These are phyloP conservation scores for Camelina neglecta DNA, from an alignment of 345 rosid genomes.

Conservation along the genomic window DNA sequence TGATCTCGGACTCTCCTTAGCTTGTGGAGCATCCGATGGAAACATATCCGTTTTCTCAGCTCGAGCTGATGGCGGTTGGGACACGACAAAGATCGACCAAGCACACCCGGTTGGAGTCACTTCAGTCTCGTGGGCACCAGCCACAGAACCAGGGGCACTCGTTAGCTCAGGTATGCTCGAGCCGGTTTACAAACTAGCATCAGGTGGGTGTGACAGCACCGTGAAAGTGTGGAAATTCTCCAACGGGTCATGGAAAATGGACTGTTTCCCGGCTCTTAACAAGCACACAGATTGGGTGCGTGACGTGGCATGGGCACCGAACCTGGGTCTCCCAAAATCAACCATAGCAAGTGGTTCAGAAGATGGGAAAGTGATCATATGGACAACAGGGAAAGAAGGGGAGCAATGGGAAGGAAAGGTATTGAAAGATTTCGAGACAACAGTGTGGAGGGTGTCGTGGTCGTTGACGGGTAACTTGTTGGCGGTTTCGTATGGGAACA, in stretches of 20 bases:
- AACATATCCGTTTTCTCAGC: constrained; percentile 62
- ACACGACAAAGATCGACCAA: constrained; percentile 59
- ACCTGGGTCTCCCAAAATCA: constrained; percentile 67
- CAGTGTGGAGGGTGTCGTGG: constrained; percentile 69
- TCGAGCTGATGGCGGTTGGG: constrained; percentile 67
- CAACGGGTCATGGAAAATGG: constrained; percentile 67
- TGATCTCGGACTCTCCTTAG: constrained; percentile 70
- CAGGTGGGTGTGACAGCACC: constrained; percentile 66
- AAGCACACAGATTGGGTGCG: constrained; percentile 71
- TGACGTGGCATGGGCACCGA: constrained; percentile 81
- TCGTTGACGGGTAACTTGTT: constrained; percentile 64
- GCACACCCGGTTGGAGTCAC: constrained; percentile 76
- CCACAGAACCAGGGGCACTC: constrained; percentile 61
- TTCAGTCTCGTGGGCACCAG: constrained; percentile 72
- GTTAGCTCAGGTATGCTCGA: constrained; percentile 57
- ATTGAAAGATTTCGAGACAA: constrained; percentile 65
- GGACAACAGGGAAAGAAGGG: constrained; percentile 64
- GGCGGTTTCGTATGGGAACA: constrained; percentile 65
- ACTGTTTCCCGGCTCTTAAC: constrained; percentile 63
- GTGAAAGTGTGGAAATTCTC: constrained; percentile 66
- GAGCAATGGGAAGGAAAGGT: constrained; percentile 66
- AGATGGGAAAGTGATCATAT: constrained; percentile 65
- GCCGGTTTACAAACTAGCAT: constrained; percentile 61
- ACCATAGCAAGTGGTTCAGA: constrained; percentile 70
- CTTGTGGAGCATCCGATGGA: constrained; percentile 75